Conservation (phyloP, 2,329 filamentous ascomycete genomes). For the Sarocladium strictum region DNA sequence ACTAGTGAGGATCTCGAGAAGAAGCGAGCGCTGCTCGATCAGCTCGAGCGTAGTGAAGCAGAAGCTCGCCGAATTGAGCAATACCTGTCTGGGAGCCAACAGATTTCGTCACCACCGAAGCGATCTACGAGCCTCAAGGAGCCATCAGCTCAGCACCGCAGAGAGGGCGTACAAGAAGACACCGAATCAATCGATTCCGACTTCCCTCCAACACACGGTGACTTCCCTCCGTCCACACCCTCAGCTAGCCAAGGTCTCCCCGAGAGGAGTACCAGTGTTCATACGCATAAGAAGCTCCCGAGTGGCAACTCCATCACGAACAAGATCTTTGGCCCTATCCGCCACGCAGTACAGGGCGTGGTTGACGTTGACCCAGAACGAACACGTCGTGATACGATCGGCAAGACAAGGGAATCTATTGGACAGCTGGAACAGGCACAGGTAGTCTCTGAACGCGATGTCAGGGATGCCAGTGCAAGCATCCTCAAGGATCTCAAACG, state of each 20-base stretch:
- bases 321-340: conserved; percentile 92
- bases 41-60: conserved; percentile 86
- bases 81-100: conserved; percentile 68
- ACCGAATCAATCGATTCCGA: conserved; percentile 92
- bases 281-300: conserved; percentile 67
- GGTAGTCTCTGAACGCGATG: conserved; percentile 81
- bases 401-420: conserved; percentile 88
- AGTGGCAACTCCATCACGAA: conserved; percentile 88
- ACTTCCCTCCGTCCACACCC: conserved; percentile 55
- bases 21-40: conserved; percentile 75
- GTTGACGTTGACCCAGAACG: conserved; percentile 94
- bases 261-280: conserved; percentile 38
- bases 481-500: conserved; percentile 85
- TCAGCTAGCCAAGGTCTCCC: conserved; percentile 69
- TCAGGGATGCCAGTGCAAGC: conserved; percentile 84
- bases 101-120: conserved; percentile 53
- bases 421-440: conserved; percentile 84
- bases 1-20: conserved; percentile 88
- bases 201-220: conserved; percentile 84
- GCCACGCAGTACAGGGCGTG: conserved; percentile 92
- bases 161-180: conserved; percentile 61
- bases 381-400: conserved; percentile 86
- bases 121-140: conserved; percentile 60
- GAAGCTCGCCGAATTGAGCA: conserved; percentile 93
- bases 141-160: conserved; percentile 39